phyloP scores from a whole-genome alignment of 2,329 filamentous ascomycete species.

The Clonostachys sp. region DNA sequence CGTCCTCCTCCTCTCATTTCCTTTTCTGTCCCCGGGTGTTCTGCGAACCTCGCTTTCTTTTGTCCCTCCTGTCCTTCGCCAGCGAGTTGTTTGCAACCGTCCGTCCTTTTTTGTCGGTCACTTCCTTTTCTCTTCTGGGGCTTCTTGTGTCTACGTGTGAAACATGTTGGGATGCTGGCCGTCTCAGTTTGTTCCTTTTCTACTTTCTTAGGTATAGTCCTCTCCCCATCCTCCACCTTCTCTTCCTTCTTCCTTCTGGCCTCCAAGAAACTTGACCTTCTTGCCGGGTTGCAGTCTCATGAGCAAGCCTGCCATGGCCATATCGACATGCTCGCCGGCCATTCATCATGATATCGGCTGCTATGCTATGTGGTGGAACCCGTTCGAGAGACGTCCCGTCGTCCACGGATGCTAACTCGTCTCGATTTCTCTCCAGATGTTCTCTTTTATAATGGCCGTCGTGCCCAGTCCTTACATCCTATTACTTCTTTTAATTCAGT shows the following conservation, averaged over 20 bases:
- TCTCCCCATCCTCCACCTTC: not conserved
- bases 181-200: constrained; percentile 15
- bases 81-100: not conserved
- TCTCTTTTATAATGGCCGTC: constrained; percentile 35
- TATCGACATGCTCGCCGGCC: not conserved
- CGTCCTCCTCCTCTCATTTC: not conserved
- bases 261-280: not conserved
- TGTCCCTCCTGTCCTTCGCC: not conserved
- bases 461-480: constrained; percentile 12
- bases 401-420: not conserved
- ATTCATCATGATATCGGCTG: no score
- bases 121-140: not conserved
- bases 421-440: constrained; percentile 24
- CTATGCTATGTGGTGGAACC: no score
- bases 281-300: no score
- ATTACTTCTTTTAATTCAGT: not conserved
- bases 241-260: not conserved
- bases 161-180: constrained; percentile 28
- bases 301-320: not conserved
- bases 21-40: not conserved
- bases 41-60: not conserved
- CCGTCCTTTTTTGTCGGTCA: not conserved
- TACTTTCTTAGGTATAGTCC: constrained; percentile 8
- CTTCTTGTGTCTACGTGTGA: not conserved
- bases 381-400: no score